Evolutionary conservation across 2,329 filamentous ascomycete genomes (phyloP).

Genomic region (Leptographium flavum): DNA sequence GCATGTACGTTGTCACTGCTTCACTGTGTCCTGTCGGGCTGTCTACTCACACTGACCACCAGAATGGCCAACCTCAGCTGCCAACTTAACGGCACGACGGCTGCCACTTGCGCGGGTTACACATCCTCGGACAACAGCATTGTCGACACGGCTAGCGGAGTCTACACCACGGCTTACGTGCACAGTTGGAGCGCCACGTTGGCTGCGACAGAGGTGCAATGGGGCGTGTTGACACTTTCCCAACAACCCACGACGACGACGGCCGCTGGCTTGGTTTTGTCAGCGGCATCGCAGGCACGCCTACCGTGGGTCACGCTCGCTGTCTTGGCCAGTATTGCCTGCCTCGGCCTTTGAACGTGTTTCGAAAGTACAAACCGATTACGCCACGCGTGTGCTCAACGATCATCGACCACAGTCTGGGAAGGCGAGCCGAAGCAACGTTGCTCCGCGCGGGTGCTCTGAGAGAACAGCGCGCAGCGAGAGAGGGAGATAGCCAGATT

Average conservation of each 20-base stretch:
- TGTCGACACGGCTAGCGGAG: conserved; percentile 20
- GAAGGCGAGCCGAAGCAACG: background rate
- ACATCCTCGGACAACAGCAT: conserved; percentile 27
- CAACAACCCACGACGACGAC: conserved; percentile 17
- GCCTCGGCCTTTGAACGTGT: too few relatives aligned
- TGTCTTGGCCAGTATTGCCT: too few relatives aligned
- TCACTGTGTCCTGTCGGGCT: background rate
- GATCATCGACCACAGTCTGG: background rate
- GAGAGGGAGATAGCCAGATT: too few relatives aligned
- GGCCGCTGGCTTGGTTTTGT: background rate
- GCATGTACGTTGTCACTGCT: conserved; percentile 21
- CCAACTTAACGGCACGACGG: conserved; percentile 25
- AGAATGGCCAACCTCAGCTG: conserved; percentile 31
- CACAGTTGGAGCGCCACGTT: conserved; percentile 32
- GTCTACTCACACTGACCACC: background rate
- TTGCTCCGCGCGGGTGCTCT: too few relatives aligned
- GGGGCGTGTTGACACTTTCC: conserved; percentile 29
- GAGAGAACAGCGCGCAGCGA: too few relatives aligned
- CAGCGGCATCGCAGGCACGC: background rate
- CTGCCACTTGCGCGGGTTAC: conserved; percentile 33
- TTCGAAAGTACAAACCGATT: too few relatives aligned
- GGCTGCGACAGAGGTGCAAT: conserved; percentile 24
- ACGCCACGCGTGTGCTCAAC: too few relatives aligned
- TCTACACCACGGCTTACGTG: too few relatives aligned
- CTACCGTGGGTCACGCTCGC: too few relatives aligned